Base-by-base conservation (phyloP, 2,329 filamentous ascomycete genomes). In the Fusarium acutatum region DNA sequence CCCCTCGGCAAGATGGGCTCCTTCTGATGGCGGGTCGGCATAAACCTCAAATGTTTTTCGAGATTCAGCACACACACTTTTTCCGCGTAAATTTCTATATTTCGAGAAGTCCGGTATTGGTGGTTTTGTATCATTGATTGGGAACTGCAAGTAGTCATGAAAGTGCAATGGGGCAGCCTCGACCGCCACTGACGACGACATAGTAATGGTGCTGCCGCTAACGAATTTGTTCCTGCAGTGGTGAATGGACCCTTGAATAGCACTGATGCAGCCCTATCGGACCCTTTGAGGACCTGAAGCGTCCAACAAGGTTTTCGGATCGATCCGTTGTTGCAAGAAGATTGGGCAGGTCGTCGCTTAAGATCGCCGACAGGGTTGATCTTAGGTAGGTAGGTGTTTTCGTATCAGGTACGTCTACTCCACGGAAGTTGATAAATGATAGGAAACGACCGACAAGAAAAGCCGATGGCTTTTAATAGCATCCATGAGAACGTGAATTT, bases 51-150 rank as follows among this genome's bases (percentile, higher is more conserved):
- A 81, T 6, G 75, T 69, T 54, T 61, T 72, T 24, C 63, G 68
- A 14, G 72, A 75, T 13, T 62, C 43, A 44, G 80, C 78, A 28
- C 81, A 81, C 15, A 82, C 72, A 72, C 81, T 83, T 56, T 82
- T 83, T 35, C 81, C 81, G 10, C 81, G 78, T 28, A 82, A 76
- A 37, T 60, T 76, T 61, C 78, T 81, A 60, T 80, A 82, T 46
- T 80, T 79, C 9, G 82, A 83, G 15, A 74, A 64, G 22, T 74
- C 54, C n/a, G 69, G 62, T 44, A 60, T 68, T 14, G 72, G 76
- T 26, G 76, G 75, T 63, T 63, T 72, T 38, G 52, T 40, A 32
- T 62, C 63, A 41, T 71, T 44, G 34, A 64, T 54, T 18, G 64
- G 71, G 34, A 65, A 65, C 34, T 64, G 56, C 34, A 72, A 57